Conservation (phyloP, 495 filamentous ascomycete species). For the Ramalina peruviana region DNA sequence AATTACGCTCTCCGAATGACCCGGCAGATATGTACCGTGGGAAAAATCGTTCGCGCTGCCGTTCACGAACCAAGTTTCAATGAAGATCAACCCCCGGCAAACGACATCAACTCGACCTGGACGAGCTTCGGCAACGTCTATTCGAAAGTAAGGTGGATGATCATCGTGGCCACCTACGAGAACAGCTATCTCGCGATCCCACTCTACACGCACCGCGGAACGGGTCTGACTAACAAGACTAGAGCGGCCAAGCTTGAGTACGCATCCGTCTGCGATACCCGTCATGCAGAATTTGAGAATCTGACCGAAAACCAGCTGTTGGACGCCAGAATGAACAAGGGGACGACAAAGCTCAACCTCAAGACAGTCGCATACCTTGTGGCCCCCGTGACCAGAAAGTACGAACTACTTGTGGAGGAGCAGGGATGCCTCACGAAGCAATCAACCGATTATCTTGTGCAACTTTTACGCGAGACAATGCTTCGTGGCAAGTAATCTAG, state of each 20-base stretch:
- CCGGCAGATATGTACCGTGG: neutral
- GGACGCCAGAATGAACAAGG: neutral
- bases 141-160: neutral
- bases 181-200: neutral
- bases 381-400: conserved; percentile 7
- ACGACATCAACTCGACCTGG: too few species aligned
- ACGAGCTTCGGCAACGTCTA: neutral
- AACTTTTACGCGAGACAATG: too few species aligned
- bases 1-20: neutral
- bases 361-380: conserved; percentile 9
- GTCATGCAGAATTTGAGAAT: neutral
- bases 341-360: neutral
- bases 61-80: conserved; percentile 13
- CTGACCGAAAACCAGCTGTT: neutral
- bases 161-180: neutral
- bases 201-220: neutral
- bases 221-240: neutral
- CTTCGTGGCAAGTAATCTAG: too few species aligned
- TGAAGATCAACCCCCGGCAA: neutral
- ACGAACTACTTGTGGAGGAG: conserved; percentile 4
- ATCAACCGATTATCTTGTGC: neutral
- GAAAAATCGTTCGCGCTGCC: conserved; percentile 13
- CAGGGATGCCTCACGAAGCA: conserved; percentile 3
- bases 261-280: neutral
- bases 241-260: neutral